Evolutionary conservation across 768 basidiomycete species (phyloP).

Genomic region (Coprinopsis sp.): DNA sequence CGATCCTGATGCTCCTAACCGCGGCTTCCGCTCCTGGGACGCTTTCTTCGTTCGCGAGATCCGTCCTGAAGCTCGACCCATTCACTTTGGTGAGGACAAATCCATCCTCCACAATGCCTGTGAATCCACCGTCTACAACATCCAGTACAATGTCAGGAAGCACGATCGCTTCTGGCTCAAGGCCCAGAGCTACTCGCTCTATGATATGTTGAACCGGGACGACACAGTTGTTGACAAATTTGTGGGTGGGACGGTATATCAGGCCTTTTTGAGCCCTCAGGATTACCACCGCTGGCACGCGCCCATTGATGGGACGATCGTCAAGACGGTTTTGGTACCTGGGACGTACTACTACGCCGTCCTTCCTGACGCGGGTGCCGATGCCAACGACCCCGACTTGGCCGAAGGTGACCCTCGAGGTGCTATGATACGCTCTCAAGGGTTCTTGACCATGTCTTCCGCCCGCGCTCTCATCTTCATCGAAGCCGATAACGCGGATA

Average conservation of each 20-base stretch:
- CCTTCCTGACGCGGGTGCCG: conserved; percentile 13
- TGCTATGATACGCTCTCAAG: background rate
- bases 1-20: conserved; percentile 31
- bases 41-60: conserved; percentile 51
- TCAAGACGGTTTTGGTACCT: conserved; percentile 39
- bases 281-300: conserved; percentile 63
- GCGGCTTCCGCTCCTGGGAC: conserved; percentile 49
- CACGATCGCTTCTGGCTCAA: conserved; percentile 58
- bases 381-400: conserved; percentile 15
- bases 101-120: conserved; percentile 45
- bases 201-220: conserved; percentile 48
- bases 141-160: conserved; percentile 33
- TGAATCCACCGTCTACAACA: conserved; percentile 48
- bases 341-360: conserved; percentile 49
- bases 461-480: conserved; percentile 54
- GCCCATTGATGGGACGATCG: conserved; percentile 46
- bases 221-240: conserved; percentile 33
- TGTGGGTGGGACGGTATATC: conserved; percentile 47
- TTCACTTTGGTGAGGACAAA: conserved; percentile 25
- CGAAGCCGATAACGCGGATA: conserved; percentile 43
- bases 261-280: conserved; percentile 51
- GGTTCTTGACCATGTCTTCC: conserved; percentile 41
- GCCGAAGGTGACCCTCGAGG: conserved; percentile 14
- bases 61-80: conserved; percentile 32
- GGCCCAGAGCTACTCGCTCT: conserved; percentile 54